A percentile compares a stretch with the other conserved stretches of the same genome.
Conservation (phyloP, 139 green algal species). For the Coccomyxa sp. region DNA sequence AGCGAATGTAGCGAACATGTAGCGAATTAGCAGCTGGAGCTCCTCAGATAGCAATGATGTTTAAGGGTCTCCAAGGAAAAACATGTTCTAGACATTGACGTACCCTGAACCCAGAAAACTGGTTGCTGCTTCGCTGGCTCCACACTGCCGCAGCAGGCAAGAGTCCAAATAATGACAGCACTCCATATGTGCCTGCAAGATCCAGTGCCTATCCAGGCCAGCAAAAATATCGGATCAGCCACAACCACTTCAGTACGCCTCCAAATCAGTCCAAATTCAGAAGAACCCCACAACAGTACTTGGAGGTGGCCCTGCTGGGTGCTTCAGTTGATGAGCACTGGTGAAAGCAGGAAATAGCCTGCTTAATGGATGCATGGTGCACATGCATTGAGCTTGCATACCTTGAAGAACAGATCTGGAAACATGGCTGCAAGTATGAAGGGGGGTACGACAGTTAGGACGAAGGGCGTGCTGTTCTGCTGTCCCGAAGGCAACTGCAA, state of each 20-base stretch:
- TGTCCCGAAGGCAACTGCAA: constrained; percentile 8
- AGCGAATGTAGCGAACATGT: too few species aligned
- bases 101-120: not conserved
- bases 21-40: not conserved
- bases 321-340: too few species aligned
- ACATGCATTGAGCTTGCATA: not conserved
- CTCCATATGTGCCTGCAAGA: constrained; percentile 61
- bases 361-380: not conserved
- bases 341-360: too few species aligned
- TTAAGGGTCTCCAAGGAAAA: not conserved
- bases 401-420: constrained; percentile 53
- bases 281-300: too few species aligned
- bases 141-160: constrained; percentile 65
- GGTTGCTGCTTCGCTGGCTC: constrained; percentile 37
- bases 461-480: constrained; percentile 23
- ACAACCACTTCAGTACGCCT: too few species aligned
- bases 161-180: constrained; percentile 70
- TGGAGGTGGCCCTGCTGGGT: too few species aligned
- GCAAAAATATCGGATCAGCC: too few species aligned
- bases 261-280: too few species aligned
- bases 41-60: not conserved
- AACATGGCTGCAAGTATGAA: constrained; percentile 50
- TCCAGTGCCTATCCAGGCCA: constrained; percentile 39
- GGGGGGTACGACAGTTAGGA: constrained; percentile 48
- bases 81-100: too few species aligned